Evolutionary conservation across 805 yeast species (phyloP).

Genomic region (Saccharomyces eubayanus): DNA sequence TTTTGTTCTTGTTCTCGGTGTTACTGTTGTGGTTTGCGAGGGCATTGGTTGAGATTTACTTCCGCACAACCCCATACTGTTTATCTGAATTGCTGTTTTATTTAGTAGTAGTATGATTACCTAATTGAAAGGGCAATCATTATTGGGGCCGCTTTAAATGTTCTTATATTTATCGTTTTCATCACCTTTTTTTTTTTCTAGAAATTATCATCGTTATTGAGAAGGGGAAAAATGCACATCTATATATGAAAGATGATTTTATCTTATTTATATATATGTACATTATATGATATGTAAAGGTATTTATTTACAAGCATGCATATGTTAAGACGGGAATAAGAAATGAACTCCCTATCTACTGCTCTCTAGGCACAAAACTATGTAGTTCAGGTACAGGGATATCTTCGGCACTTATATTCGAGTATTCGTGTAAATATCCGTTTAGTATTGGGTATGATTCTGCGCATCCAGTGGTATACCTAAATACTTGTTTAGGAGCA

Average conservation of each 20-base stretch:
- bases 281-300: not conserved
- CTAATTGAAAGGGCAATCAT: not conserved
- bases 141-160: not conserved
- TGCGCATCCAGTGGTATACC: conserved; percentile 32
- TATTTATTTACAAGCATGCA: not conserved
- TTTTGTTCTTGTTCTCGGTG: conserved; percentile 1
- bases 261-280: not conserved
- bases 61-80: conserved; percentile 18
- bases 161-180: not conserved
- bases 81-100: not conserved
- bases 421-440: conserved; percentile 22
- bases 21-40: not conserved
- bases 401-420: conserved; percentile 25
- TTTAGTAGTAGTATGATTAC: not conserved
- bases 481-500: conserved; percentile 33
- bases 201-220: not conserved
- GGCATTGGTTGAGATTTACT: conserved; percentile 9
- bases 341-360: not conserved
- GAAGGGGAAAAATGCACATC: not conserved
- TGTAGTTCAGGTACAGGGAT: conserved; percentile 31
- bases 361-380: conserved; percentile 13
- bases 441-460: conserved; percentile 29
- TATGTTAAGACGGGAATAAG: not conserved
- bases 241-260: not conserved
- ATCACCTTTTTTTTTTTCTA: not conserved